Evolutionary conservation across 352 stramenopile genomes (phyloP), one percentile per base, ranked within the genome.

Genomic region (Phytopythium helicoides): DNA sequence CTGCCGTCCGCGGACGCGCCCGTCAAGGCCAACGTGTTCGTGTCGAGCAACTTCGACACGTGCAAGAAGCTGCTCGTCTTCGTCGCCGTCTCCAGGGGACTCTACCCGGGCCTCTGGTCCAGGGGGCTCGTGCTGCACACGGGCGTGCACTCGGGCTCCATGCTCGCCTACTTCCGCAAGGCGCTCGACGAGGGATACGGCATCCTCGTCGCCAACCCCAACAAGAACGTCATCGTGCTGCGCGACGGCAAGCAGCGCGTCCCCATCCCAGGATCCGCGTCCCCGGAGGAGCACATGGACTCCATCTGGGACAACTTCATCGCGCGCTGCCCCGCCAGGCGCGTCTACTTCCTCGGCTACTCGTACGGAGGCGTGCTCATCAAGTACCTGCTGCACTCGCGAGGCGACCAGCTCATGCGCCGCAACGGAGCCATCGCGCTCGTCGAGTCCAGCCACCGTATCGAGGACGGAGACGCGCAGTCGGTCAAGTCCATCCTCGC

Each of bases 241-340:
- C 72, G 76, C 19, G 47, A 94, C 40, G 77, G 77, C 49, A 94
- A 92, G 60, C 80, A 91, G 58, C 72, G 84, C 16, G 41, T 93
- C 33, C 81, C 86, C 47, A 96, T 96, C 54, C 87, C 87, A 0
- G 81, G 85, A 6, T 95, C 84, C 6, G 69, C 86, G 6, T 90
- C 80, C 34, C 87, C 87, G 0, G 87, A 96, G 52, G 83, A 93
- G 60, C 87, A 96, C 68, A 93, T 95, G 77, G 76, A 94, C 58
- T 94, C 76, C 39, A 59, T 95, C 12, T 96, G 87, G 87, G 87
- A 96, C 61, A 68, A 76, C 22, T 92, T 92, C 65, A 82, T 92
- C 23, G 66, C 73, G 0, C 53, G 70, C 3, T 80, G 72, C 16
- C 31, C 31, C 0, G 46, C 21, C 19, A 79, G 73, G 19, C 81